A percentile compares a stretch with the other conserved stretches of the same genome.
These are phyloP conservation scores for Cercospora sojina DNA, from an alignment of 2,329 filamentous ascomycete genomes.

Conservation along the genomic window DNA sequence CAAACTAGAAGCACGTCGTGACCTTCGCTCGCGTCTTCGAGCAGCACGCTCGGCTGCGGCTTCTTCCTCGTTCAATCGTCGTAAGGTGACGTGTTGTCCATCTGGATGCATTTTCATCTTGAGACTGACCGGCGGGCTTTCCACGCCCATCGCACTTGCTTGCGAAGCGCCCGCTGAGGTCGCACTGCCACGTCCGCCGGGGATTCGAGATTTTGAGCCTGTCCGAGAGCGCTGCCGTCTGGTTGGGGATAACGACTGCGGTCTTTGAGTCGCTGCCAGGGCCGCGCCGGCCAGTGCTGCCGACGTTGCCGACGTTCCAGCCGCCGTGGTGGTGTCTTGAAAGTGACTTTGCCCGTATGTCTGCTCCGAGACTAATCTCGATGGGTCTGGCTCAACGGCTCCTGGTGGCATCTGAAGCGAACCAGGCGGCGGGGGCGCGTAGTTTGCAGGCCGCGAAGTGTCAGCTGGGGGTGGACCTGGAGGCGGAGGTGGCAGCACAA, in stretches of 20 bases:
- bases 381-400: constrained; percentile 42
- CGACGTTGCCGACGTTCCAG: constrained; percentile 24
- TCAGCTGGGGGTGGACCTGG: constrained; percentile 38
- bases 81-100: constrained; percentile 61
- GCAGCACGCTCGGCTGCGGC: constrained; percentile 60
- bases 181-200: constrained; percentile 20
- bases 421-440: constrained; percentile 30
- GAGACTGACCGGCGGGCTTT: constrained; percentile 61
- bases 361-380: constrained; percentile 36
- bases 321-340: constrained; percentile 17
- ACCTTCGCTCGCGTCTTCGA: constrained; percentile 49
- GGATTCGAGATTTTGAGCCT: constrained; percentile 22
- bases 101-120: constrained; percentile 66
- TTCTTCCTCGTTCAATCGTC: constrained; percentile 61
- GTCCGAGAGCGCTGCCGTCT: constrained; percentile 18
- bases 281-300: constrained; percentile 26
- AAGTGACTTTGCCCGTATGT: constrained; percentile 27
- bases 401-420: constrained; percentile 41
- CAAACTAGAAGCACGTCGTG: constrained; percentile 37
- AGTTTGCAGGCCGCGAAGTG: constrained; percentile 23
- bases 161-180: constrained; percentile 28
- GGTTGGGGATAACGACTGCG: constrained; percentile 34
- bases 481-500: constrained; percentile 34
- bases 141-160: constrained; percentile 24
- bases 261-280: constrained; percentile 29